Base-by-base conservation (phyloP, 495 filamentous ascomycete species). In the Podospora fimiseda region DNA sequence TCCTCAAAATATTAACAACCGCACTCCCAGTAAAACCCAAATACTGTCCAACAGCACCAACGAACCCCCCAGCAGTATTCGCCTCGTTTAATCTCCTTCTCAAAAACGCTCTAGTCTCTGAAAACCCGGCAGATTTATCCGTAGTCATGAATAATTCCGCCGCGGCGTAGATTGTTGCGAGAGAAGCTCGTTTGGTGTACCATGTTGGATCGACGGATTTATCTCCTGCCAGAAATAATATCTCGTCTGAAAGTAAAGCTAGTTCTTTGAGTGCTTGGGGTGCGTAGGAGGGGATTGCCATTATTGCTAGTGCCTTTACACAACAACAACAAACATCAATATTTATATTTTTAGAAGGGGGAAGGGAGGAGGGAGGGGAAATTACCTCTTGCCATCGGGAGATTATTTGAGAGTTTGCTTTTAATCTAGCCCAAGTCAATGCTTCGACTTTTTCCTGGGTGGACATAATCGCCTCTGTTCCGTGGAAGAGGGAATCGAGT, bases 91-190 rank as follows among this genome's bases (percentile, higher is more conserved):
- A 74, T 43, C 93, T 73, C 37, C 90, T 74, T 42, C 85, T 76
- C 52, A 96, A 68, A 65, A 96, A 98, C 21, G 78, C 71, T 58
- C 84, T 85, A 19, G 93, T 97, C 48, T 89, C 87, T 2, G 53
- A 59, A 57, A 84, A 88, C 13, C 79, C 81, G 0, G 74, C 65
- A 0, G 81, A 86, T 50, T 65, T 70, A 65, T 97, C 94, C 41
- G 85, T 86, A 14, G 90, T 97, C 91, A 96, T 95, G 68, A 90
- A 90, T 2, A 96, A 72, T 68, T 98, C 93, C 22, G 85, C 80
- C 37, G 83, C 85, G 20, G 89, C 87, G 64, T 97, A 98, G 58
- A 96, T 81, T 9, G 82, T 76, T 2, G 86, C 80, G 4, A 97
- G 73, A 1, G 81, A 81, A 5, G 85, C 80, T 5, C 93, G 83